These are phyloP conservation scores for Suhomyces maxii DNA, from an alignment of 1,139 yeast genomes.

Conservation along the genomic window DNA sequence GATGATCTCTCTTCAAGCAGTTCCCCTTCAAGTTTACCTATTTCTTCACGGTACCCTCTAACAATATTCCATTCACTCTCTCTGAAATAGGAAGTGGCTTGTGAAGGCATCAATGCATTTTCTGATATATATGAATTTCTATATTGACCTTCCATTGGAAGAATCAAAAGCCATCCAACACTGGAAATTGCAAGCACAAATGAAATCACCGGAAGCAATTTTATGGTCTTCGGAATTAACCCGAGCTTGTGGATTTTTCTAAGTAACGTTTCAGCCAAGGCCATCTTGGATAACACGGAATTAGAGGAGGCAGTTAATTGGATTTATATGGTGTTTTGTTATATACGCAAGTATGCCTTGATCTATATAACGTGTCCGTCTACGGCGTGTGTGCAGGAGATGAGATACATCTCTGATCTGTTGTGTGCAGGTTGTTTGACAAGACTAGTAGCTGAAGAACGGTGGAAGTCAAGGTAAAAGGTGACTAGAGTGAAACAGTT, in stretches of 20 bases:
- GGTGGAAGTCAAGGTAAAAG: no score
- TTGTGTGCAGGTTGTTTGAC: no score
- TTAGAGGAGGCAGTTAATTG: no score
- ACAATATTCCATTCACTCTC: slow-evolving; percentile 94
- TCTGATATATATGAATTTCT: slow-evolving; percentile 87
- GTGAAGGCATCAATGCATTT: slow-evolving; percentile 96
- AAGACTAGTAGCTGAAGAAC: no score
- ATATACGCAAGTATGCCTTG: no score
- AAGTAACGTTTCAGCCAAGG: slow-evolving; percentile 56
- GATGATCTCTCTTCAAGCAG: slow-evolving; percentile 40
- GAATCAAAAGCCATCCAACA: slow-evolving; percentile 60
- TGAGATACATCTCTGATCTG: no score
- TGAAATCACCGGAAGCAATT: slow-evolving; percentile 61
- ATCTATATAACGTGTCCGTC: neutral
- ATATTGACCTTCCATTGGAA: slow-evolving; percentile 82
- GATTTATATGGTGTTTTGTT: no score
- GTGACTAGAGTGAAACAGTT: no score
- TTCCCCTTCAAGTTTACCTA: slow-evolving; percentile 39
- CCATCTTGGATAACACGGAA: slow-evolving; percentile 39
- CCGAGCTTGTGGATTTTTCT: slow-evolving; percentile 58
- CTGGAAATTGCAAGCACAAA: slow-evolving; percentile 61
- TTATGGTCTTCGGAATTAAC: slow-evolving; percentile 56
- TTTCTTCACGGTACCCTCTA: slow-evolving; percentile 76
- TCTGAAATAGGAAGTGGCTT: slow-evolving; percentile 87
- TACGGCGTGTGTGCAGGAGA: neutral